These are phyloP conservation scores for Solanum neorickii DNA, from an alignment of 257 asterid species.

Conservation along the genomic window DNA sequence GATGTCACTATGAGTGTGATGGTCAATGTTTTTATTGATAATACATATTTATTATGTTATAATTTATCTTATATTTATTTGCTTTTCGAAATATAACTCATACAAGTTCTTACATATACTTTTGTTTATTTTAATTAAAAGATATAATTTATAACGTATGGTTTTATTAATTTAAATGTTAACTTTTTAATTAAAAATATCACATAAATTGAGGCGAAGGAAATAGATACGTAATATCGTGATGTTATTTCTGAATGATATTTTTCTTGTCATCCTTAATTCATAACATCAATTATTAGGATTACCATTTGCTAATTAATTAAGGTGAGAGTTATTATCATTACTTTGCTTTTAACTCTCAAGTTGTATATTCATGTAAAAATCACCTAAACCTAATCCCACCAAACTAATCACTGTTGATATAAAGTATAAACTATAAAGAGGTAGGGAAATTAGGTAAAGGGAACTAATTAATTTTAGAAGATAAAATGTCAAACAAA, in stretches of 20 bases:
- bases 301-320: not conserved
- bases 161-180: not conserved
- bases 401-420: not conserved
- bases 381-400: not conserved
- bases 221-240: not conserved
- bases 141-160: no score
- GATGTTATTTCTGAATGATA: not conserved
- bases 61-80: no score
- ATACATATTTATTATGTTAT: no score
- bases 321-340: not conserved
- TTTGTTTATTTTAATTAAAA: not conserved
- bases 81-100: not conserved
- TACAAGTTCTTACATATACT: not conserved
- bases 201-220: accelerated
- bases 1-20: not conserved
- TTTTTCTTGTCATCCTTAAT: not conserved
- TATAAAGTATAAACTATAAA: not conserved
- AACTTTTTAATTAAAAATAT: not conserved
- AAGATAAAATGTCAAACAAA: not conserved
- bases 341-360: not conserved
- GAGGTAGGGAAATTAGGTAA: not conserved
- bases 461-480: not conserved
- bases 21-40: not conserved
- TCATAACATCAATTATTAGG: not conserved
- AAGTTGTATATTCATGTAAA: not conserved